Base-by-base conservation (phyloP, 2,329 filamentous ascomycete species). In the Diplodia intermedia region DNA sequence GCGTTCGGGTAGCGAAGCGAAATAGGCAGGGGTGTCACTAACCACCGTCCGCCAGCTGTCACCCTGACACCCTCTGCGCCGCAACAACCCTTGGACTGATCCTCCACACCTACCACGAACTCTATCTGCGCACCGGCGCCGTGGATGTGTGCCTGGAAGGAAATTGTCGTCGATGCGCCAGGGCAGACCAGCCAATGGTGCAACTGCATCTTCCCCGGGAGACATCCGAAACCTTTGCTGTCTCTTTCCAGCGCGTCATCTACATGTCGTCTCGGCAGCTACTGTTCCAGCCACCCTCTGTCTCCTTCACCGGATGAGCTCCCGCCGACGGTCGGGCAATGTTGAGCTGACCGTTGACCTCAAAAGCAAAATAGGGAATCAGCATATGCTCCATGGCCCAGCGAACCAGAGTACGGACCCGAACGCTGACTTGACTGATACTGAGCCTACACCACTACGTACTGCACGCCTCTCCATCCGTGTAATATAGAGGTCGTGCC, bases 41-140 rank as follows among this genome's bases (percentile, higher is more conserved):
- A 50, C 43, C 43, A 36, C 43, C 43, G 33, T 23, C 60, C 11
- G 12, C 15, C 36, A 29, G 47, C 56, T 31, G 18, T 52, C 47
- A 63, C 29, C 38, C 60, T 63, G 60, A 63, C 60, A 63, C 60
- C 38, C 20, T 43, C 60, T 63, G 47, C 47, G 60, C 60, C 60
- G 52, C 60, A 52, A 26, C 38, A 40, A 36, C 33, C 57, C 57
- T 49, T 49, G 12, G 31, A n/a, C 23, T 29, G 40, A 43, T 61
- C 57, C 20, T 47, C 47, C 43, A 52, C 31, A n/a, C 43, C 23
- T 29, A 38, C 60, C 47, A 47, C 4, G n/a, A 23, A 29, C 29
- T n/a, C 47, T 31, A 50, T 61, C 36, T 43, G 26, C 36, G 55
- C 33, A 11, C 55, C 38, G 12, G 2, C 47, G 11, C 40, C 2